phyloP scores from a whole-genome alignment of 257 asterid genomes.

The Solanum peruvianum region DNA sequence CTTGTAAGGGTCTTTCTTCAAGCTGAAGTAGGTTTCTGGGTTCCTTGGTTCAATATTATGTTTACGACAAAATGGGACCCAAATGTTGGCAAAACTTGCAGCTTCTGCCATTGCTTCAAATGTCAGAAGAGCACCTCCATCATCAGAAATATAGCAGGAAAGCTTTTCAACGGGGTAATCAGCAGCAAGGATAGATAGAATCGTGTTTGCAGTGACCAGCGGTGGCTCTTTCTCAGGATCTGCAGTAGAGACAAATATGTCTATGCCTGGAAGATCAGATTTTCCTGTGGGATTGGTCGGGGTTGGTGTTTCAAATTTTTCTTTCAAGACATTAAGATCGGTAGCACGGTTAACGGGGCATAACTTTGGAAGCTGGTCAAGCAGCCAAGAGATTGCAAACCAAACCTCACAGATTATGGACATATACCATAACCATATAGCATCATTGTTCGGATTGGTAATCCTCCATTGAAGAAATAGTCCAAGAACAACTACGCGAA shows the following conservation, averaged over 20 bases:
- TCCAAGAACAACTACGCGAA: constrained; percentile 66
- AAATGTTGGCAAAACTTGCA: constrained; percentile 79
- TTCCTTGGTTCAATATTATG: constrained; percentile 76
- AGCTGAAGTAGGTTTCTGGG: constrained; percentile 70
- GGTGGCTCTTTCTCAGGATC: constrained; percentile 97
- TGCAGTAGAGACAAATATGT: constrained; percentile 81
- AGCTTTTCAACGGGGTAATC: constrained; percentile 85
- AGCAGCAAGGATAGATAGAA: constrained; percentile 73
- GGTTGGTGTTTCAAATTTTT: constrained; percentile 61
- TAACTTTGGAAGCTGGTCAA: constrained; percentile 81
- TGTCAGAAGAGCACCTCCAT: constrained; percentile 84
- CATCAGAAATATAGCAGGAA: constrained; percentile 82
- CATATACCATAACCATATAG: constrained; percentile 88
- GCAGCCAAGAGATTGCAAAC: constrained; percentile 94
- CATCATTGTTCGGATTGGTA: constrained; percentile 58
- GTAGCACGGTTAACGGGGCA: constrained; percentile 77
- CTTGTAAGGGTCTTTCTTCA: constrained; percentile 76
- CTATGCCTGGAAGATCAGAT: constrained; percentile 87
- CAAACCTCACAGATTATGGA: constrained; percentile 72
- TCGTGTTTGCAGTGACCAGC: constrained; percentile 78
- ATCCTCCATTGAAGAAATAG: constrained; percentile 68
- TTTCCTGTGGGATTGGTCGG: constrained; percentile 66
- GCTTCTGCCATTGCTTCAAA: constrained; percentile 99
- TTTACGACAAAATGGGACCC: constrained; percentile 90
- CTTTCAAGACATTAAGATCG: constrained; percentile 65